These are phyloP conservation scores for Aphanomyces stellatus DNA, from an alignment of 352 stramenopile genomes.

Conservation along the genomic window DNA sequence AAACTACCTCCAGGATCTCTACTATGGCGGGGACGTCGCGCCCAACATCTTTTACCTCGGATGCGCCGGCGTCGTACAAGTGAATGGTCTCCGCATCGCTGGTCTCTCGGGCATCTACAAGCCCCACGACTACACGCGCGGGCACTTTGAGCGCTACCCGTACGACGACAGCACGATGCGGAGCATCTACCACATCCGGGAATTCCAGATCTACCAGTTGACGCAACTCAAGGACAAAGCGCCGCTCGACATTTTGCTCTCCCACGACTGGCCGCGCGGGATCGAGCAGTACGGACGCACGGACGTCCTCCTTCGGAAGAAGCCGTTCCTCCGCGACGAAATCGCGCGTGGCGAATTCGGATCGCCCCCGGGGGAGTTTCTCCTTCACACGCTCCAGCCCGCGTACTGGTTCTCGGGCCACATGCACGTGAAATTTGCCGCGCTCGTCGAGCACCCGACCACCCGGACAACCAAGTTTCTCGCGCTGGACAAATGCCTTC, in stretches of 20 bases:
- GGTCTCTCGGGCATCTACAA: conserved; percentile 98
- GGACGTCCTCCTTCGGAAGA: conserved; percentile 81
- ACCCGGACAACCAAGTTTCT: conserved; percentile 87
- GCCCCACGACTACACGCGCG: conserved; percentile 80
- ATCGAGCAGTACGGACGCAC: conserved; percentile 94
- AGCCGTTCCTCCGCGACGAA: conserved; percentile 94
- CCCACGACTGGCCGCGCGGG: conserved; percentile 98
- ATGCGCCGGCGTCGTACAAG: conserved; percentile 86
- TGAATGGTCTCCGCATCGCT: conserved; percentile 91
- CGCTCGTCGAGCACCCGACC: conserved; percentile 80
- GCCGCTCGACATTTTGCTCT: conserved; percentile 89
- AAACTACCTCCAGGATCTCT: conserved; percentile 94
- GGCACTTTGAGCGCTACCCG: conserved; percentile 80
- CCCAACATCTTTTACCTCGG: conserved; percentile 99
- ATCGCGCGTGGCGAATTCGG: conserved; percentile 90
- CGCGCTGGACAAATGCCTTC: conserved; percentile 99
- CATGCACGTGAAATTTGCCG: conserved; percentile 98
- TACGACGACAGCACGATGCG: conserved; percentile 77
- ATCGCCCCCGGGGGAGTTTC: conserved; percentile 85
- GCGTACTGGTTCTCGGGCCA: conserved; percentile 97
- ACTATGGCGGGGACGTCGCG: conserved; percentile 97
- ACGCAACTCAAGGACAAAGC: conserved; percentile 47
- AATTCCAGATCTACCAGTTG: conserved; percentile 92
- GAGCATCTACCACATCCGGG: conserved; percentile 93
- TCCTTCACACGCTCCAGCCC: conserved; percentile 90